Base-by-base conservation (phyloP, 768 basidiomycete genomes). In the Lactarius sp. region DNA sequence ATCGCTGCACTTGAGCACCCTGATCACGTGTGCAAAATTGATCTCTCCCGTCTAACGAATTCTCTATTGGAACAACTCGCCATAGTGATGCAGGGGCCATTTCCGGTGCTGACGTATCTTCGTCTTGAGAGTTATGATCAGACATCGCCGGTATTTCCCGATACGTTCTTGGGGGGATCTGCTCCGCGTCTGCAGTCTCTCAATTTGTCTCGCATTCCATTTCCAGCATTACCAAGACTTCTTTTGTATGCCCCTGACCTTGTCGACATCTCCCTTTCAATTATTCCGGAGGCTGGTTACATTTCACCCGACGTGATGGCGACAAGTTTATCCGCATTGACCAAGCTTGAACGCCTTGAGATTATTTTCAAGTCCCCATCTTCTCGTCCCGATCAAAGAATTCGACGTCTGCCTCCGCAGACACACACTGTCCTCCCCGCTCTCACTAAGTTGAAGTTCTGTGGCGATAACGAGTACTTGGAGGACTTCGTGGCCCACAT, bases 121-220 rank as follows among this genome's bases (percentile, higher is more conserved):
- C 8, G 12, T 1, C 42, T 18, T n/a, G 6, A 2, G 12, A 12
- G 22, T 2, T 2, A 52, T n/a, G 4, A 34, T 6, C 3, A 1
- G 9, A 3, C n/a, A 7, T 14, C 18, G 1, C 16, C 37, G 13
- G 16, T 49, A 27, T 18, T 62, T 41, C 39, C 54, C 8, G 13
- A 51, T 22, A 10, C 39, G 22, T 62, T 62, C 47, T 12, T 62
- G 7, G 37, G 39, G 16, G 61, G 37, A 51, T 56, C n/a, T 4
- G 37, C 47, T 1, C 49, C 61, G 0, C 14, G 10, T 36, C 49
- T 62, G 10, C 39, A 20, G 12, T 4, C 0, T 10, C 22, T 56
- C 8, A 6, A 4, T 6, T 6, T 56, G 13, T 18, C 7, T 8
- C 36, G 47, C n/a, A 41, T 56, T 20, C 31, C 39, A 36, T 41